Evolutionary conservation across 2,329 filamentous ascomycete species (phyloP).

Genomic region (Coniochaeta prunicola): DNA sequence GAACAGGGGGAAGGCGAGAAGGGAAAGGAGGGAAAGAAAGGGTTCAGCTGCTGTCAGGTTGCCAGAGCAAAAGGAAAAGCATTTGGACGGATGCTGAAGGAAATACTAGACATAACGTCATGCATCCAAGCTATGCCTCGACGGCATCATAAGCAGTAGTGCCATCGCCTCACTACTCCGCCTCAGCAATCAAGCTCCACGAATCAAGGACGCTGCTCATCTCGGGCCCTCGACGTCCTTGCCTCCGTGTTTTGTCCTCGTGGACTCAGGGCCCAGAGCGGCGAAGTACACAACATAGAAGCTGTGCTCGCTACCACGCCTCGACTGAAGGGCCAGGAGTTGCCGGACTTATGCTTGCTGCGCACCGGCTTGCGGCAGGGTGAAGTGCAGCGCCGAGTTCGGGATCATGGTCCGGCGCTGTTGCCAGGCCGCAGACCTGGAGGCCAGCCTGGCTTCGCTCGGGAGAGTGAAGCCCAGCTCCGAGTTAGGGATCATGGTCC

Average conservation of each 20-base stretch:
- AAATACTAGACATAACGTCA: too few species aligned
- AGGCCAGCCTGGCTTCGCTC: not conserved
- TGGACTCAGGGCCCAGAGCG: conserved; percentile 21
- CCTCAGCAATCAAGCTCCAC: conserved; percentile 55
- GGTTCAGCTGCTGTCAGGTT: not conserved
- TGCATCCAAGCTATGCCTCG: too few species aligned
- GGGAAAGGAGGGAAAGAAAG: not conserved
- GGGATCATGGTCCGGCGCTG: not conserved
- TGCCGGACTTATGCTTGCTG: conserved; percentile 35
- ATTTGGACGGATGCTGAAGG: too few species aligned
- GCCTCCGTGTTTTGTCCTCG: conserved; percentile 36
- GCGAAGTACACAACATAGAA: conserved; percentile 56
- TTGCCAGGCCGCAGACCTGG: not conserved
- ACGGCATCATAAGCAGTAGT: too few species aligned
- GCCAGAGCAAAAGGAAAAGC: too few species aligned
- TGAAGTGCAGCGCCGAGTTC: not conserved
- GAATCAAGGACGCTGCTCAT: conserved; percentile 61
- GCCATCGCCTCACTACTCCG: conserved; percentile 44
- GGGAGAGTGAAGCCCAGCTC: not conserved
- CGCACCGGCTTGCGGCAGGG: not conserved
- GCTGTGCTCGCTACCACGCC: conserved; percentile 49
- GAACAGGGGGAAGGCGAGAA: not conserved
- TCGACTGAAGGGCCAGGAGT: conserved; percentile 40
- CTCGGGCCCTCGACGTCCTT: conserved; percentile 27
- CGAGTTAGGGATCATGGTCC: not conserved